Percentiles rank a stretch among this genome's conserved stretches.
These are phyloP conservation scores for Annulohypoxylon truncatum DNA, from an alignment of 2,329 filamentous ascomycete genomes.

Conservation along the genomic window DNA sequence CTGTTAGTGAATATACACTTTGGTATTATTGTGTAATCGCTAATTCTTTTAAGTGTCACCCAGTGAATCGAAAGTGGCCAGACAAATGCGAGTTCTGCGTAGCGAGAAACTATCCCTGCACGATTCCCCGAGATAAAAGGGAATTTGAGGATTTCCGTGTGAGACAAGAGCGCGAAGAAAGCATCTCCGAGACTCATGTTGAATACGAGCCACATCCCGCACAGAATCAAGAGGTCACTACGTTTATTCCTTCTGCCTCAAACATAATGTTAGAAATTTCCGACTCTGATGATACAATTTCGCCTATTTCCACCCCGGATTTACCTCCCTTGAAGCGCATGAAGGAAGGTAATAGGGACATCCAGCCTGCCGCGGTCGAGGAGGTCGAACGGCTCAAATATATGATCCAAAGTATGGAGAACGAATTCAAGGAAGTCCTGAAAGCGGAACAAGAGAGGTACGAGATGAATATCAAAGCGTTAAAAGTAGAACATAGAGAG, in stretches of 20 bases:
- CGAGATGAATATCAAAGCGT: slow-evolving; percentile 5
- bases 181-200: background rate
- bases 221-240: background rate
- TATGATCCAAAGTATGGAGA: slow-evolving; percentile 27
- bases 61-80: slow-evolving; percentile 20
- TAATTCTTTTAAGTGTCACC: slow-evolving; percentile 21
- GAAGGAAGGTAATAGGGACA: background rate
- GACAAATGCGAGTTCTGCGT: slow-evolving; percentile 23
- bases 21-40: background rate
- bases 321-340: background rate
- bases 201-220: background rate
- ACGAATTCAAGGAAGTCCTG: slow-evolving; percentile 33
- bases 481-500: slow-evolving; percentile 21
- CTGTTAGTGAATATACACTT: slow-evolving; percentile 6
- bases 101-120: slow-evolving; percentile 14
- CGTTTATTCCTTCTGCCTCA: background rate
- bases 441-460: slow-evolving; percentile 21
- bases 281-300: background rate
- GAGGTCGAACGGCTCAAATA: slow-evolving; percentile 9
- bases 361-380: background rate
- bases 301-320: background rate
- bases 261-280: background rate
- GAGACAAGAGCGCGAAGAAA: background rate
- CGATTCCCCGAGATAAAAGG: slow-evolving; percentile 15
- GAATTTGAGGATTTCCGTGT: slow-evolving; percentile 2